Base-by-base conservation (phyloP, 2,329 filamentous ascomycete species). In the Neodidymelliopsis sp. region DNA sequence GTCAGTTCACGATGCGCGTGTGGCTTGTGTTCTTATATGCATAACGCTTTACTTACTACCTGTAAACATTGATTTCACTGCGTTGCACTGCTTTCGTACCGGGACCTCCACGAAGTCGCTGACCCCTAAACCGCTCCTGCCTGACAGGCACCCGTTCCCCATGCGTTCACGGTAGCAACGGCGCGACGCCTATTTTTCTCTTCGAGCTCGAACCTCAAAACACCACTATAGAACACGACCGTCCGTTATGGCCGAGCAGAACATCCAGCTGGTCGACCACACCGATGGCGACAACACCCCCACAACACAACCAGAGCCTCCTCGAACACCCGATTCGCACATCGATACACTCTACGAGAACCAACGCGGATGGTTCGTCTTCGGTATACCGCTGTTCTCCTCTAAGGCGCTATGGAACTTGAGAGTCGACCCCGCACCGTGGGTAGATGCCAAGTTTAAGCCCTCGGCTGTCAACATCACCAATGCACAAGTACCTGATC, bases 311-410 rank as follows among this genome's bases (percentile, higher is more conserved):
- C 28, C 62, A 13, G 56, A 62, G 45, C 55, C 56, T 11, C 53
- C 57, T 28, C 49, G 45, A 11, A 61, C 57, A 9, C 54, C 62
- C 25, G 60, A 64, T 42, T 65, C 63, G 11, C 63, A 71, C 55
- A 68, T 97, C 53, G 94, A 99, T 56, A 83, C 97, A 4, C 79
- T 99, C 0, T 97, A 96, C 73, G 94, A 99, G 72, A 99, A 99
- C 67, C 90, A 99, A 75, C 84, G 94, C 48, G 94, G 94, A 9
- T 86, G 85, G 28, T 96, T 97, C 67, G 79, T 96, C 54, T 97
- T 93, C 64, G 93, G 94, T 20, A 83, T 91, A 10, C 87, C 92
- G 0, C 81, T 95, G n/a, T 99, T 97, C 77, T 96, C 92, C 1
- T 83, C 85, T 6, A 88, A 87, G 55, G 93, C 92, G 2, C 81